Evolutionary conservation across 2,329 filamentous ascomycete genomes (phyloP).

Genomic region (Fusarium sp.): DNA sequence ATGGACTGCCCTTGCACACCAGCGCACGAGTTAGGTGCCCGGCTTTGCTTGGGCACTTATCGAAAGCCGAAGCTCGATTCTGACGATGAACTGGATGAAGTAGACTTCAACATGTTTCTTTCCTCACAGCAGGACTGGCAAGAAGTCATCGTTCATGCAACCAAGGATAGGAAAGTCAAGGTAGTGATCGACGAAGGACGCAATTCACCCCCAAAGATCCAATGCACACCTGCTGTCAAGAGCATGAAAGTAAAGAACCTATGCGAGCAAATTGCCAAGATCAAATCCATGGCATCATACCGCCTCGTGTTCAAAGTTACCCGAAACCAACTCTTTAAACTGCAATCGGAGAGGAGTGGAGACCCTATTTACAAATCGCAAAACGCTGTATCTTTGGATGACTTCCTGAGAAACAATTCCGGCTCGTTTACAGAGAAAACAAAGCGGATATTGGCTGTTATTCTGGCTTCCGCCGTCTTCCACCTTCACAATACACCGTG

Average conservation of each 20-base stretch:
- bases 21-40: slow-evolving; percentile 10
- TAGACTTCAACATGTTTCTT: slow-evolving; percentile 18
- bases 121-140: slow-evolving; percentile 17
- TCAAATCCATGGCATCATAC: too few relatives aligned
- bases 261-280: too few relatives aligned
- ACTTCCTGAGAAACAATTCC: background rate
- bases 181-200: too few relatives aligned
- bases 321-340: too few relatives aligned
- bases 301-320: too few relatives aligned
- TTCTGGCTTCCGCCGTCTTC: background rate
- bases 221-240: too few relatives aligned
- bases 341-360: slow-evolving; percentile 7
- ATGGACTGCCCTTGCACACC: background rate
- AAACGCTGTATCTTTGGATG: background rate
- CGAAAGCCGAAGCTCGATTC: background rate
- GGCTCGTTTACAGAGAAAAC: background rate
- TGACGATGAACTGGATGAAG: background rate
- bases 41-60: slow-evolving; percentile 12
- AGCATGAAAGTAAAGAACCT: too few relatives aligned
- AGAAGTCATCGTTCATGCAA: background rate
- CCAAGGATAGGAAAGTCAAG: background rate
- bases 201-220: too few relatives aligned
- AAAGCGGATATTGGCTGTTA: background rate
- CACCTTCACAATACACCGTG: background rate
- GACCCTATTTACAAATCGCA: background rate